Percentiles rank a stretch among this genome's conserved stretches.
phyloP scores from a whole-genome alignment of 139 green algal species.

The Picochlorum sp. region DNA sequence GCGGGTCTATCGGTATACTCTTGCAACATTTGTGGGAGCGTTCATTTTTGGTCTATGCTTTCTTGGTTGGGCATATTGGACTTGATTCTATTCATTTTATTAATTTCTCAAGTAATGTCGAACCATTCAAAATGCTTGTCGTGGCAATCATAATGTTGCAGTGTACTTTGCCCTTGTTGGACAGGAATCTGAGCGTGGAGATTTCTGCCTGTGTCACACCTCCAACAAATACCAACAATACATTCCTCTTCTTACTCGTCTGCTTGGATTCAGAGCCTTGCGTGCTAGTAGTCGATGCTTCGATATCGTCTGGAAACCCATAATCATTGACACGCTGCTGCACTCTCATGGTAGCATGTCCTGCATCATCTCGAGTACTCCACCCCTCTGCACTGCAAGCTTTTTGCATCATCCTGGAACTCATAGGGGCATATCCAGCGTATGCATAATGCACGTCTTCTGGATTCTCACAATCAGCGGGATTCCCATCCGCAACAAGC shows the following conservation, averaged over 20 bases:
- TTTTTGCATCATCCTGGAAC: constrained; percentile 71
- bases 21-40: constrained; percentile 15
- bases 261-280: not conserved
- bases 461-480: constrained; percentile 26
- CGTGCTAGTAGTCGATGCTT: not conserved
- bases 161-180: constrained; percentile 28
- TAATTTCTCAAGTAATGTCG: constrained; percentile 39
- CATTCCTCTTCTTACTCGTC: constrained; percentile 18
- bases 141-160: constrained; percentile 71
- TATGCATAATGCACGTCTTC: constrained; percentile 48
- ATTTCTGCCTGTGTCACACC: constrained; percentile 86
- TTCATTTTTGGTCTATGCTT: constrained; percentile 17
- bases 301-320: constrained; percentile 17
- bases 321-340: constrained; percentile 16
- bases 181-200: constrained; percentile 69
- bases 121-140: constrained; percentile 73
- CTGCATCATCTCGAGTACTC: constrained; percentile 34
- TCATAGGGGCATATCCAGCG: constrained; percentile 78
- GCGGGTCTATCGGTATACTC: constrained; percentile 33
- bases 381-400: constrained; percentile 29
- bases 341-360: constrained; percentile 39
- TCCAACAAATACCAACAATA: constrained; percentile 80
- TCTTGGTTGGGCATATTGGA: constrained; percentile 34
- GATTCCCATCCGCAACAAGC: constrained; percentile 57
- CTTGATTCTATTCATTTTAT: not conserved